A percentile compares a stretch with the other conserved stretches of the same genome.
Evolutionary conservation across 179 eudicot species (phyloP).

Genomic region (Actinidia chinensis): DNA sequence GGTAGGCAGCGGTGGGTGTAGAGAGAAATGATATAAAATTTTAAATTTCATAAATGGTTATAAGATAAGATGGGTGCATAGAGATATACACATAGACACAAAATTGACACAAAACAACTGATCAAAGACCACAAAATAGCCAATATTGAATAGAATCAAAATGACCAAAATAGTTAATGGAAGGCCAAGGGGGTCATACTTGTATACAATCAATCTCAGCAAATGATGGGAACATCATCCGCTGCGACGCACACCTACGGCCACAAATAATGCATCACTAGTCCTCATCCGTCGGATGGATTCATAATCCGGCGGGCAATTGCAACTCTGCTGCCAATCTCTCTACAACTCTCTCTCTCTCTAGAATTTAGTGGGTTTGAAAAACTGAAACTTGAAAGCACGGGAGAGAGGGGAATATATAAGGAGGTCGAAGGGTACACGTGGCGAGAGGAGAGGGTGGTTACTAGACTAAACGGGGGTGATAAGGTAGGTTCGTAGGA

Average conservation of each 20-base stretch:
- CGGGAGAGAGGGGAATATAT: slow-evolving; percentile 20
- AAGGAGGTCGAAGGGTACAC: background rate
- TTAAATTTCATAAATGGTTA: too few relatives aligned
- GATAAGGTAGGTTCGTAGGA: slow-evolving; percentile 10
- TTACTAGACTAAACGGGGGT: slow-evolving; percentile 30
- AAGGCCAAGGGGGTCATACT: slow-evolving; percentile 65
- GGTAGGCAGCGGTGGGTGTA: too few relatives aligned
- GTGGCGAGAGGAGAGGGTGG: background rate
- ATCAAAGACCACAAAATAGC: too few relatives aligned
- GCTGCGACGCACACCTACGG: slow-evolving; percentile 59
- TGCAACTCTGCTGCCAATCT: slow-evolving; percentile 24
- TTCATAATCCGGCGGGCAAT: slow-evolving; percentile 64
- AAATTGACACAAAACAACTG: too few relatives aligned
- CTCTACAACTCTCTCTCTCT: background rate
- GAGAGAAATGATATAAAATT: too few relatives aligned
- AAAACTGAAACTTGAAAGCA: slow-evolving; percentile 22
- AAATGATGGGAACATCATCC: slow-evolving; percentile 57
- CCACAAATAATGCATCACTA: slow-evolving; percentile 61
- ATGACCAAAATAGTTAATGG: slow-evolving; percentile 43
- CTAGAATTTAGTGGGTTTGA: background rate
- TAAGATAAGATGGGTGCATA: too few relatives aligned
- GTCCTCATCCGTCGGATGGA: slow-evolving; percentile 78
- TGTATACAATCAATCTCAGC: slow-evolving; percentile 74
- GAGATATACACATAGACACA: background rate
- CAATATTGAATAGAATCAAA: too few relatives aligned